phyloP scores from a whole-genome alignment of 306 rosid species.

The Prunus armeniaca region DNA sequence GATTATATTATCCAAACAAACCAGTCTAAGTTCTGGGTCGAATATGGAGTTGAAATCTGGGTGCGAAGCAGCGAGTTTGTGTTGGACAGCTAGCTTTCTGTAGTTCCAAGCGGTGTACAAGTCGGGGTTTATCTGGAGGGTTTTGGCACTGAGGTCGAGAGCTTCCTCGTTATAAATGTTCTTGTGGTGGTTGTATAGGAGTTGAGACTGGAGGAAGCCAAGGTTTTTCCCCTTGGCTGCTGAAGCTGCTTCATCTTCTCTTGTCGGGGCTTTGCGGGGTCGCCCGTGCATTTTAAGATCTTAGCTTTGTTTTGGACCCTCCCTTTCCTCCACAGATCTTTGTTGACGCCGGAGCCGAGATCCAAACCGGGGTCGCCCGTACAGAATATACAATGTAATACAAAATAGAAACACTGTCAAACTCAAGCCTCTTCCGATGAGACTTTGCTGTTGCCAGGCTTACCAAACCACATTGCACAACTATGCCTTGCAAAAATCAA shows the following conservation, averaged over 20 bases:
- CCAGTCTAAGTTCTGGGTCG: slow-evolving; percentile 68
- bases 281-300: slow-evolving; percentile 69
- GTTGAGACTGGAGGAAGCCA: slow-evolving; percentile 61
- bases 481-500: too few species aligned
- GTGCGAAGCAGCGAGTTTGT: slow-evolving; percentile 46
- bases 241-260: slow-evolving; percentile 58
- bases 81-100: slow-evolving; percentile 69
- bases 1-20: slow-evolving; percentile 9
- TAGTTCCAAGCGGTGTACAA: slow-evolving; percentile 89
- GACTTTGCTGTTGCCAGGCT: too few species aligned
- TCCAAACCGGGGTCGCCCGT: too few species aligned
- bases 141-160: slow-evolving; percentile 55
- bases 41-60: slow-evolving; percentile 38
- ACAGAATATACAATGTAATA: too few species aligned
- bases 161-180: slow-evolving; percentile 67
- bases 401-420: too few species aligned
- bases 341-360: too few species aligned
- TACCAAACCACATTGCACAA: too few species aligned
- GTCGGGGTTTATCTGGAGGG: slow-evolving; percentile 74
- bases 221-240: slow-evolving; percentile 59
- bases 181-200: slow-evolving; percentile 64
- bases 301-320: too few species aligned
- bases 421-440: too few species aligned
- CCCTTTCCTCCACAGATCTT: too few species aligned
- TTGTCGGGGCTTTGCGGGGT: slow-evolving; percentile 65